phyloP scores from a whole-genome alignment of 305 asterid species.

The Fraxinus angustifolia region DNA sequence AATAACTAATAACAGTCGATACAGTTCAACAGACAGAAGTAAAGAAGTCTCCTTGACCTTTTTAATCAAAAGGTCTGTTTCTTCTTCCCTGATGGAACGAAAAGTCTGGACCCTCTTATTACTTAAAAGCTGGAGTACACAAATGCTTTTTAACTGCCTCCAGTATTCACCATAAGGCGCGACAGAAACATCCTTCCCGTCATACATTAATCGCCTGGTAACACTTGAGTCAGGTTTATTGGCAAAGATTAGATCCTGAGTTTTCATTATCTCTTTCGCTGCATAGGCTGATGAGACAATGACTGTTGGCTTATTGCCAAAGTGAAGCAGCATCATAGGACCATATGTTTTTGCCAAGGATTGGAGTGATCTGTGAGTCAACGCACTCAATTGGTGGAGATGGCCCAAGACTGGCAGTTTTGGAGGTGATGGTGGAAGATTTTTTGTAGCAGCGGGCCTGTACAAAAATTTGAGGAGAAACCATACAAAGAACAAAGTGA shows the following conservation, averaged over 20 bases:
- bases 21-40: not conserved
- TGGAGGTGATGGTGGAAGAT: conserved; percentile 15
- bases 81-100: conserved; percentile 11
- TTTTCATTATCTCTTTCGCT: conserved; percentile 7
- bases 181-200: not conserved
- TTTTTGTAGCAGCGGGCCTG: not conserved
- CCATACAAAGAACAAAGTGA: not conserved
- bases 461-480: not conserved
- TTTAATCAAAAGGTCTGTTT: conserved; percentile 9
- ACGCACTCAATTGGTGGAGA: not conserved
- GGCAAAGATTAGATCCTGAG: conserved; percentile 9
- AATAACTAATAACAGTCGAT: not conserved
- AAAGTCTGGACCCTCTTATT: conserved; percentile 9
- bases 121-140: conserved; percentile 14
- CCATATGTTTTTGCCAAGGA: conserved; percentile 11
- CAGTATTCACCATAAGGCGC: conserved; percentile 23
- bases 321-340: conserved; percentile 18
- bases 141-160: conserved; percentile 23
- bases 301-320: not conserved
- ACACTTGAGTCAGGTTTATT: conserved; percentile 1
- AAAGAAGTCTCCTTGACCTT: conserved; percentile 9
- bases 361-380: conserved; percentile 5
- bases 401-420: conserved; percentile 11
- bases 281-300: conserved; percentile 10
- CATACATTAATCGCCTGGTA: conserved; percentile 3